phyloP scores from a whole-genome alignment of 2,329 filamentous ascomycete species.

The Sclerotinia borealis region DNA sequence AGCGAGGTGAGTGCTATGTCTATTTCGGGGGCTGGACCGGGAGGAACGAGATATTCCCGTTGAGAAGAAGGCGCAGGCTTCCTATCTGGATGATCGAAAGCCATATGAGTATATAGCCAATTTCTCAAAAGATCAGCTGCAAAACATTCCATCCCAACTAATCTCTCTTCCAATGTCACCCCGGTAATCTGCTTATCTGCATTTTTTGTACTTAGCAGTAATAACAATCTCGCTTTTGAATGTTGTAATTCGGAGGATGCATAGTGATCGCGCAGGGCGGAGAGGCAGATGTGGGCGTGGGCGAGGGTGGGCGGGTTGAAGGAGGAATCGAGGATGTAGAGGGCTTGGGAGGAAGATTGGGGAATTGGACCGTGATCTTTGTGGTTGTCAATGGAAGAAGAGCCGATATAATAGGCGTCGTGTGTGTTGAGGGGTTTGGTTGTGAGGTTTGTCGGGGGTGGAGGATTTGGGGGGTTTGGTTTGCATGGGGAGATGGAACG shows the following conservation, averaged over 20 bases:
- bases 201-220: conserved; percentile 58
- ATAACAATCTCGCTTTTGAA: conserved; percentile 40
- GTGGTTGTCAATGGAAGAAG: background rate
- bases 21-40: conserved; percentile 17
- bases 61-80: background rate
- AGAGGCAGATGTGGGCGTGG: conserved; percentile 51
- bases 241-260: conserved; percentile 20
- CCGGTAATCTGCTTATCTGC: conserved; percentile 63
- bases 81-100: conserved; percentile 10
- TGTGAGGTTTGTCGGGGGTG: conserved; percentile 30
- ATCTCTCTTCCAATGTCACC: conserved; percentile 58
- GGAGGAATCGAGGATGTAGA: conserved; percentile 60
- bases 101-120: conserved; percentile 30
- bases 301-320: conserved; percentile 63
- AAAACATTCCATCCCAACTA: conserved; percentile 67
- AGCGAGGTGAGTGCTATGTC: conserved; percentile 67
- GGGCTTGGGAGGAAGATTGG: conserved; percentile 23
- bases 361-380: background rate
- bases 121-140: conserved; percentile 45
- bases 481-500: conserved; percentile 16
- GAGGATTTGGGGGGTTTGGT: conserved; percentile 33
- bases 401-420: background rate
- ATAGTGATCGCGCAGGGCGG: conserved; percentile 34
- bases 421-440: background rate
- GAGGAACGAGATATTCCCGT: background rate